Conservation (phyloP, 2,329 filamentous ascomycete species). For the Pseudocercospora pini-densiflorae region DNA sequence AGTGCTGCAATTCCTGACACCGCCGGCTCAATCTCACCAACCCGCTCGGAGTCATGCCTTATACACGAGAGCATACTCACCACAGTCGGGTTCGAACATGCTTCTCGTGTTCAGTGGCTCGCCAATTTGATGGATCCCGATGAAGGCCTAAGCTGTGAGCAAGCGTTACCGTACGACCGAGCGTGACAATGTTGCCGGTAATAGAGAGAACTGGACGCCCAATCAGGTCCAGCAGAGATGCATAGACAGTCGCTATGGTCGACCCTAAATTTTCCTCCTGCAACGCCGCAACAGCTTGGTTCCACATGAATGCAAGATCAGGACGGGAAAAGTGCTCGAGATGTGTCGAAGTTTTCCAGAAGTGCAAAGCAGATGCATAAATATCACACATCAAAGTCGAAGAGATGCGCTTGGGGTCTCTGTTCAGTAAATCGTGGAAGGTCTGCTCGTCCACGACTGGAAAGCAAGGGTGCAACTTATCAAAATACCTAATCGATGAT, state of each 20-base stretch:
- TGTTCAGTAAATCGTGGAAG: constrained; percentile 41
- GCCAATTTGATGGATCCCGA: constrained; percentile 59
- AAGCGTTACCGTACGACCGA: constrained; percentile 58
- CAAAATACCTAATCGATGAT: constrained; percentile 44
- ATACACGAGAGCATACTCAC: too few relatives aligned
- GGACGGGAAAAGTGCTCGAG: constrained; percentile 44
- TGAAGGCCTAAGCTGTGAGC: constrained; percentile 62
- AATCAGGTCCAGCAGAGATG: constrained; percentile 47
- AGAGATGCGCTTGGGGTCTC: constrained; percentile 42
- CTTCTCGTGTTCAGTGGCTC: constrained; percentile 56
- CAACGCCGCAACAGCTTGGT: constrained; percentile 47
- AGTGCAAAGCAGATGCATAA: constrained; percentile 43
- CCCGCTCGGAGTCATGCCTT: too few relatives aligned
- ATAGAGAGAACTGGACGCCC: constrained; percentile 48
- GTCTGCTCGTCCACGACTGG: constrained; percentile 47
- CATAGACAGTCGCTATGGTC: constrained; percentile 45
- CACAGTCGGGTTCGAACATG: constrained; percentile 55
- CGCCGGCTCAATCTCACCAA: too few relatives aligned
- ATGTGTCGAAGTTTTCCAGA: constrained; percentile 44
- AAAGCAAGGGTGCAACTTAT: constrained; percentile 43
- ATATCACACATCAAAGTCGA: constrained; percentile 46
- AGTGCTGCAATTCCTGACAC: too few relatives aligned
- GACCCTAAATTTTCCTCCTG: constrained; percentile 51
- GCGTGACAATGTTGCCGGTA: constrained; percentile 57
- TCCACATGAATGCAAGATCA: constrained; percentile 47